Conservation (phyloP, 2,329 filamentous ascomycete species). For the Neopestalotiopsis rosae region DNA sequence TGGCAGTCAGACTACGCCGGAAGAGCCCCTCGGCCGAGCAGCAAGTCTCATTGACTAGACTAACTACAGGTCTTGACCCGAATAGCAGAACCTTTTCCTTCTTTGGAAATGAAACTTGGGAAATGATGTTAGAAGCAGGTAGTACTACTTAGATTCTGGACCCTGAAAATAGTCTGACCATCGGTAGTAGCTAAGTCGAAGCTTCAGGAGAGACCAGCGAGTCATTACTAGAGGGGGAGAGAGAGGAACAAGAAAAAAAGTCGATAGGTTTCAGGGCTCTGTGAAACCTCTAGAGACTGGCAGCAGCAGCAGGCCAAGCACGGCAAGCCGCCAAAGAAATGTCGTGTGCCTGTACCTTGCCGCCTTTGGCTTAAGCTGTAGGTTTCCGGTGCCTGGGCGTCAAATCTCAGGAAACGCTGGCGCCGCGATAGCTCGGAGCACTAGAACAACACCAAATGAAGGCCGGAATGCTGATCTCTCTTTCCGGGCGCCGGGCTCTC, state of each 20-base stretch:
- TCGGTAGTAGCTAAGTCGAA: not conserved
- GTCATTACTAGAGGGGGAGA: not conserved
- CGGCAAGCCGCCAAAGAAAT: not conserved
- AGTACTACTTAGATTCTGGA: not conserved
- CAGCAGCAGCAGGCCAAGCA: not conserved
- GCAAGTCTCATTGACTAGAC: not conserved
- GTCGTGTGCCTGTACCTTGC: not conserved
- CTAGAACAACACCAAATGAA: not conserved
- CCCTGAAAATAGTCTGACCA: not conserved
- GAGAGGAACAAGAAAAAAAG: not conserved
- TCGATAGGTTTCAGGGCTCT: not conserved
- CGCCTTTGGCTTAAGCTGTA: constrained; percentile 7
- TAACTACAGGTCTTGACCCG: constrained; percentile 1
- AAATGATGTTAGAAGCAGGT: not conserved
- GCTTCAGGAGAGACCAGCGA: not conserved
- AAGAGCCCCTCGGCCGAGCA: not conserved
- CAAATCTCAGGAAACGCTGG: constrained; percentile 11
- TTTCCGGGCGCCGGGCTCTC: not conserved
- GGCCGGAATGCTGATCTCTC: not conserved
- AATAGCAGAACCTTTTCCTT: not conserved
- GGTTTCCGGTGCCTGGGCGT: not conserved
- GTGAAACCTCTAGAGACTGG: not conserved
- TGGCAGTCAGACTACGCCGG: not conserved
- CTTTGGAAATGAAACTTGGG: not conserved
- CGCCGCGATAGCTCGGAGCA: constrained; percentile 5